Percentiles rank a stretch among this genome's conserved stretches.
phyloP scores from a whole-genome alignment of 1,284 basidiomycete species.

The Pisolithus thermaeus region DNA sequence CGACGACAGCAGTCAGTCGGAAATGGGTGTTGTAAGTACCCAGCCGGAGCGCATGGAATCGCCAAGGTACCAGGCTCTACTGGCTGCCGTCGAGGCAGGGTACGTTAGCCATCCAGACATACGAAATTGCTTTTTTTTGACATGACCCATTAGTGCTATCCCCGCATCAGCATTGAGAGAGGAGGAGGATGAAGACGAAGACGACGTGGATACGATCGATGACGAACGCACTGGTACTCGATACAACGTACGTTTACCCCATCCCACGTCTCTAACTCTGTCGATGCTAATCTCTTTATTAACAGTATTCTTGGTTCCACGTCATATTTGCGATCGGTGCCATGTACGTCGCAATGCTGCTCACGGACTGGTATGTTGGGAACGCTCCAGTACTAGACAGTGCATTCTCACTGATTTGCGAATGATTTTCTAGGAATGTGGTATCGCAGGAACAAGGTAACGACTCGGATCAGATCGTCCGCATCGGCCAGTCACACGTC shows the following conservation, averaged over 20 bases:
- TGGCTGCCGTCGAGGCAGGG: constrained; percentile 95
- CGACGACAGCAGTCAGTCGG: constrained; percentile 51
- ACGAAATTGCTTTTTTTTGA: background rate
- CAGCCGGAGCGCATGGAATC: constrained; percentile 86
- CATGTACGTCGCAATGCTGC: constrained; percentile 98
- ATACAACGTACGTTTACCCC: constrained; percentile 69
- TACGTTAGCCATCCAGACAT: constrained; percentile 30
- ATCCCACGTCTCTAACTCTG: background rate
- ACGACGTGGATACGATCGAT: constrained; percentile 77
- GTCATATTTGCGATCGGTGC: constrained; percentile 93
- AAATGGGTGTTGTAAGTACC: constrained; percentile 71
- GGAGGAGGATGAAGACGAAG: constrained; percentile 72
- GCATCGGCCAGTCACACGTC: constrained; percentile 91
- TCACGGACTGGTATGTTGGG: constrained; percentile 88
- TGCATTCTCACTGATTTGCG: constrained; percentile 5
- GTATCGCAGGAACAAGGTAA: constrained; percentile 48
- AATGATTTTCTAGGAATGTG: constrained; percentile 55
- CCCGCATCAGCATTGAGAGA: constrained; percentile 91
- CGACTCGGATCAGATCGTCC: constrained; percentile 70
- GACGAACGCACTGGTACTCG: constrained; percentile 96
- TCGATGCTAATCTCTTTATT: background rate
- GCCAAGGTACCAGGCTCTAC: constrained; percentile 89
- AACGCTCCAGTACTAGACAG: constrained; percentile 1
- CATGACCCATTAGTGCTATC: constrained; percentile 56
- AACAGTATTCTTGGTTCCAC: constrained; percentile 96